Conservation (phyloP, 2,329 filamentous ascomycete species). For the Scortechinia acanthostroma region DNA sequence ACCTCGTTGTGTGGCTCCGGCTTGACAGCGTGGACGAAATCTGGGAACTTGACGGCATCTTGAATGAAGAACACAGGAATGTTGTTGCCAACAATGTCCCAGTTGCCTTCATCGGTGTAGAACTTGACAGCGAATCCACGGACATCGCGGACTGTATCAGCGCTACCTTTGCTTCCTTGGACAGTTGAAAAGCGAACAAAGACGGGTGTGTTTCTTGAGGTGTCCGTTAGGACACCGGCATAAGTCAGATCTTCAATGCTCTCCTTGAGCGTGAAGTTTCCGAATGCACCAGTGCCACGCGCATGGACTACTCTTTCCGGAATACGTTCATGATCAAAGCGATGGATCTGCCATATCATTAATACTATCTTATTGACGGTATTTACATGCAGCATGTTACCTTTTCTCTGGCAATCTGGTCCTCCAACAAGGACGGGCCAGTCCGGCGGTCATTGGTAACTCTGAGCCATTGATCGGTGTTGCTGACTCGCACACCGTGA, state of each 20-base stretch:
- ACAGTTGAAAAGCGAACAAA: slow-evolving; percentile 76
- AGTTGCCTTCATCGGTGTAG: slow-evolving; percentile 73
- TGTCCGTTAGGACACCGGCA: slow-evolving; percentile 62
- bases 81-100: slow-evolving; percentile 70
- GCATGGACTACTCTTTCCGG: slow-evolving; percentile 65
- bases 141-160: slow-evolving; percentile 78
- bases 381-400: slow-evolving; percentile 26
- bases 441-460: slow-evolving; percentile 45
- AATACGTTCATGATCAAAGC: slow-evolving; percentile 71
- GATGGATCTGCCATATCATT: slow-evolving; percentile 43
- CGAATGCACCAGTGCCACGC: slow-evolving; percentile 56
- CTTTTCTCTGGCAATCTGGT: slow-evolving; percentile 68
- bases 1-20: slow-evolving; percentile 66
- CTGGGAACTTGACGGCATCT: slow-evolving; percentile 69
- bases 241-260: slow-evolving; percentile 54
- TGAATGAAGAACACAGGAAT: slow-evolving; percentile 74
- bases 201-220: slow-evolving; percentile 56
- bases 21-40: slow-evolving; percentile 54
- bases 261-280: slow-evolving; percentile 59
- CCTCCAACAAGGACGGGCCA: slow-evolving; percentile 66
- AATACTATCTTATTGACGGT: background rate
- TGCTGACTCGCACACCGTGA: slow-evolving; percentile 66
- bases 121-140: slow-evolving; percentile 74
- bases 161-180: slow-evolving; percentile 66
- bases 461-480: slow-evolving; percentile 73